Conservation (phyloP, 31 red algal species). For the Asparagopsis taxiformis region DNA sequence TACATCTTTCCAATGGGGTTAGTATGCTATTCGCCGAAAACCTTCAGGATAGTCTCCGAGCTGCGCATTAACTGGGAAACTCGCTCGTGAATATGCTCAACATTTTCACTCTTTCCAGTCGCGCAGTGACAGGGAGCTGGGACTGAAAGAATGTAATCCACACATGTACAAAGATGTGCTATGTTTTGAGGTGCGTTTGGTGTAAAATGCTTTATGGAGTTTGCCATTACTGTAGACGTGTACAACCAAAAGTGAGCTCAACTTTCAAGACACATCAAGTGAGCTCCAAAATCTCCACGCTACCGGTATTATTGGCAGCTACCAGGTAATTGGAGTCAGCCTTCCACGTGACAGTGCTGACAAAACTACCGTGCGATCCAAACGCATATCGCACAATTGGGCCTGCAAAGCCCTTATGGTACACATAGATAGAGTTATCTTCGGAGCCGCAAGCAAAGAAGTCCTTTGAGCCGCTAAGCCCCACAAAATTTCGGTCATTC, state of each 20-base stretch:
- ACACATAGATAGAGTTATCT: conserved; percentile 82
- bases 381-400: conserved; percentile 71
- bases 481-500: conserved; percentile 94
- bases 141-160: too few species aligned
- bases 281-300: conserved; percentile 38
- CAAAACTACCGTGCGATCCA: conserved; percentile 31
- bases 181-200: too few species aligned
- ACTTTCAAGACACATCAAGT: not conserved
- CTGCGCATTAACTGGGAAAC: too few species aligned
- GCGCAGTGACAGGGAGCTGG: too few species aligned
- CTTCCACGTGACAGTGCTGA: conserved; percentile 54
- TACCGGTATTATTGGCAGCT: conserved; percentile 52
- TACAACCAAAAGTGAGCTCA: not conserved
- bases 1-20: conserved; percentile 39
- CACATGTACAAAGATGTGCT: too few species aligned
- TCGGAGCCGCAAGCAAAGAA: conserved; percentile 92
- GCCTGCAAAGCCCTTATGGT: conserved; percentile 60
- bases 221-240: too few species aligned
- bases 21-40: conserved; percentile 44
- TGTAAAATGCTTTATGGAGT: too few species aligned
- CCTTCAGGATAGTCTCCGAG: conserved; percentile 24
- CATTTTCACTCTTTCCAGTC: too few species aligned
- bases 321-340: conserved; percentile 39
- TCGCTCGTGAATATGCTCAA: too few species aligned
- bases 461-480: conserved; percentile 45